These are phyloP conservation scores for Rhizoclosmatium globosum DNA, from an alignment of 192 early-diverging fungal genomes.

Conservation along the genomic window DNA sequence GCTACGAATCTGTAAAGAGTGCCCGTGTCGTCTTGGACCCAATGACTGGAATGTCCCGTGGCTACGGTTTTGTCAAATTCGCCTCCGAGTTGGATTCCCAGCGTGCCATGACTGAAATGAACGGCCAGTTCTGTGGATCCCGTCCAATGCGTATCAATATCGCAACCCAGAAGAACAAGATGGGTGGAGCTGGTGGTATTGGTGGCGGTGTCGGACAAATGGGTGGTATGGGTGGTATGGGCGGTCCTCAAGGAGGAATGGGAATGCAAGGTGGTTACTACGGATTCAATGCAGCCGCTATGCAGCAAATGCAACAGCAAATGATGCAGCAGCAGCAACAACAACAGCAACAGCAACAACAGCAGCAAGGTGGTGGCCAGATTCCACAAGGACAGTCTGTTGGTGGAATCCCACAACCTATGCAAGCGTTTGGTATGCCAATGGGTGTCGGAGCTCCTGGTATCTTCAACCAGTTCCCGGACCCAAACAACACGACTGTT, in stretches of 20 bases:
- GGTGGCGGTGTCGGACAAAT: constrained; percentile 1
- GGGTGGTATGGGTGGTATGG: background rate
- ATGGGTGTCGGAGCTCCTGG: constrained; percentile 16
- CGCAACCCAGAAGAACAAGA: constrained; percentile 75
- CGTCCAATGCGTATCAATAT: constrained; percentile 89
- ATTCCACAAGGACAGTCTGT: background rate
- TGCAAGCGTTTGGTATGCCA: background rate
- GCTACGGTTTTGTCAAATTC: constrained; percentile 96
- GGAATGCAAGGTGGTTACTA: constrained; percentile 18
- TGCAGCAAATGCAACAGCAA: constrained; percentile 26
- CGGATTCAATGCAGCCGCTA: constrained; percentile 29
- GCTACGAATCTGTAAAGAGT: constrained; percentile 85
- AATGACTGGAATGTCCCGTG: constrained; percentile 77
- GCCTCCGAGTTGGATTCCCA: constrained; percentile 86
- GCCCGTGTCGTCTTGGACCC: constrained; percentile 96
- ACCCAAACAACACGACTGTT: constrained; percentile 95
- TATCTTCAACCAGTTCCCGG: constrained; percentile 58
- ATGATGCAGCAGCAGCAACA: constrained; percentile 38
- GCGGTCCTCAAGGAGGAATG: constrained; percentile 3
- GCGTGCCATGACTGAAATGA: constrained; percentile 90
- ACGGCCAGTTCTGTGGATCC: constrained; percentile 81
- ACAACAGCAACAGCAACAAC: constrained; percentile 25
- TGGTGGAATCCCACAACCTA: background rate
- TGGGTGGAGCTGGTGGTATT: constrained; percentile 6
- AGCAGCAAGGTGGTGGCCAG: background rate